Conservation (phyloP, 345 rosid genomes). For the Citrus mangshanensis region DNA sequence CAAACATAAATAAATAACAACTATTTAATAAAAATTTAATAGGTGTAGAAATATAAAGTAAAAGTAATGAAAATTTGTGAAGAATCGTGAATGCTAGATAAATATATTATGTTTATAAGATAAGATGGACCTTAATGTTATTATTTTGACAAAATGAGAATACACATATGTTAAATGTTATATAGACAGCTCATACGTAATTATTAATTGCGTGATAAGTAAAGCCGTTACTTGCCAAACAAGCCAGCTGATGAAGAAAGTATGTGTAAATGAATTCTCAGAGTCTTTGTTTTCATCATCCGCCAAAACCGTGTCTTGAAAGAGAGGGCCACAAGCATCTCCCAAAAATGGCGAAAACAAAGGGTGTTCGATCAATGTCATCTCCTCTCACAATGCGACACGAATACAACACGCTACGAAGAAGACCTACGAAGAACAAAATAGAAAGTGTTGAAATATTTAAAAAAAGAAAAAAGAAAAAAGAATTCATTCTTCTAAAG, state of each 20-base stretch:
- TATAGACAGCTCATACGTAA: no score
- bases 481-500: not conserved
- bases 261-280: not conserved
- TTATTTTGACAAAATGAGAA: no score
- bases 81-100: no score
- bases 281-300: not conserved
- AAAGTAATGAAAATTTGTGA: no score
- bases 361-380: conserved; percentile 15
- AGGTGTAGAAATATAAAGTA: no score
- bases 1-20: no score
- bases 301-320: conserved; percentile 10
- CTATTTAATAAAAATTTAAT: no score
- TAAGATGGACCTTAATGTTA: no score
- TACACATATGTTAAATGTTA: no score
- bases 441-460: not conserved
- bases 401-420: not conserved
- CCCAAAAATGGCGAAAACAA: conserved; percentile 22
- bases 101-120: no score
- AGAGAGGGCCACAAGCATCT: conserved; percentile 36
- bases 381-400: conserved; percentile 2
- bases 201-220: not conserved
- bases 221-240: not conserved
- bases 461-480: not conserved
- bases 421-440: not conserved
- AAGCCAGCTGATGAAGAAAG: not conserved